phyloP scores from a whole-genome alignment of 1,139 yeast species.

The Blastobotrys illinoisensis region DNA sequence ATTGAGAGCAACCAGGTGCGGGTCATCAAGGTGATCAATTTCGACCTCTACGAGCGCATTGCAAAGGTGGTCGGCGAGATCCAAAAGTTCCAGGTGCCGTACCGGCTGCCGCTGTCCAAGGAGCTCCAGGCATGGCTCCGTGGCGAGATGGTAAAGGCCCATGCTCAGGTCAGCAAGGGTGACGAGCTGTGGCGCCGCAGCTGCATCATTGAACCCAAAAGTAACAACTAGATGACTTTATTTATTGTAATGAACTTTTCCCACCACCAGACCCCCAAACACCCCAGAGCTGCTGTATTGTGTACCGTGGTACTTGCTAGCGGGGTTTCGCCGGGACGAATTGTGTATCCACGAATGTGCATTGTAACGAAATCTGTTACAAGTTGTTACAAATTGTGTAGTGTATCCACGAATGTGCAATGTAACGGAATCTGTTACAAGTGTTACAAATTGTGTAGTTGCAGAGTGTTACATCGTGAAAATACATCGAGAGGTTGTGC shows the following conservation, averaged over 20 bases:
- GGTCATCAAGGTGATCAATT: slow-evolving; percentile 53
- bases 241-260: not conserved
- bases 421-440: too few relatives aligned
- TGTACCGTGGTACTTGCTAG: too few relatives aligned
- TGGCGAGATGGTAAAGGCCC: slow-evolving; percentile 32
- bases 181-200: slow-evolving; percentile 37
- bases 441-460: too few relatives aligned
- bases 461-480: too few relatives aligned
- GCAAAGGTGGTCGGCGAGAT: slow-evolving; percentile 72
- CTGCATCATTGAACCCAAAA: slow-evolving; percentile 33
- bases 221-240: not conserved
- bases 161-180: slow-evolving; percentile 28
- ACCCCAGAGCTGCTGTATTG: too few relatives aligned
- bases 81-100: slow-evolving; percentile 68
- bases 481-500: too few relatives aligned
- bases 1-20: slow-evolving; percentile 7
- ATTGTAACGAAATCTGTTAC: too few relatives aligned
- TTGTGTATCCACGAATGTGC: too few relatives aligned
- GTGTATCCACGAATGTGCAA: too few relatives aligned
- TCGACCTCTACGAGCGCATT: slow-evolving; percentile 74
- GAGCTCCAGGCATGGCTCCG: slow-evolving; percentile 33
- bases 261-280: not conserved
- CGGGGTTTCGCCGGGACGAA: too few relatives aligned
- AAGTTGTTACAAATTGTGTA: too few relatives aligned
- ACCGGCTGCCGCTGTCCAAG: slow-evolving; percentile 28